Conservation (phyloP, 1,284 basidiomycete genomes). For the Ustilago bromivora region DNA sequence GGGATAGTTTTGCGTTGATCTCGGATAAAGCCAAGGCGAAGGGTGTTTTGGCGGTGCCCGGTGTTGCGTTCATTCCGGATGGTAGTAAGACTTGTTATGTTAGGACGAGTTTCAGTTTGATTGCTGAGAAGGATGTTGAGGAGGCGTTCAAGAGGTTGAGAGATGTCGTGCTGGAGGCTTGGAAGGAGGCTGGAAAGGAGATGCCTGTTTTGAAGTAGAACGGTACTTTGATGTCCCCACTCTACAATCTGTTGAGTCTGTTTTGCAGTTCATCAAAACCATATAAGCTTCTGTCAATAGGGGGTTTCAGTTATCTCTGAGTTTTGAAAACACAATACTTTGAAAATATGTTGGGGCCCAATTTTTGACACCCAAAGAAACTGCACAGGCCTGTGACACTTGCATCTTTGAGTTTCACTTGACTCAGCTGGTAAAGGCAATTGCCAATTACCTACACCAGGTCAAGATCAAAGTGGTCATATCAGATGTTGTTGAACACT, state of each 20-base stretch:
- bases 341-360: no score
- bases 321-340: no score
- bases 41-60: constrained; percentile 87
- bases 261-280: not conserved
- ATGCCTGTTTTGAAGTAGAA: constrained; percentile 15
- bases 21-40: constrained; percentile 80
- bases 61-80: constrained; percentile 72
- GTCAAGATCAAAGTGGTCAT: no score
- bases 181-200: constrained; percentile 54
- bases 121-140: constrained; percentile 57
- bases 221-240: not conserved
- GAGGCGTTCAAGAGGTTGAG: constrained; percentile 60
- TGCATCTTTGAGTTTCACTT: no score
- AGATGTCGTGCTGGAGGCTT: constrained; percentile 56
- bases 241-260: not conserved
- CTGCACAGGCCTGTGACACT: no score
- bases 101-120: constrained; percentile 63
- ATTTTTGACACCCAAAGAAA: no score
- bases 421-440: no score
- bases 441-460: no score
- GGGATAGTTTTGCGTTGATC: constrained; percentile 83
- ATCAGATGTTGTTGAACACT: no score
- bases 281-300: constrained; percentile 1
- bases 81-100: constrained; percentile 59
- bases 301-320: no score